Conservation (phyloP, 2,329 filamentous ascomycete genomes). For the Scytalidium sp. region DNA sequence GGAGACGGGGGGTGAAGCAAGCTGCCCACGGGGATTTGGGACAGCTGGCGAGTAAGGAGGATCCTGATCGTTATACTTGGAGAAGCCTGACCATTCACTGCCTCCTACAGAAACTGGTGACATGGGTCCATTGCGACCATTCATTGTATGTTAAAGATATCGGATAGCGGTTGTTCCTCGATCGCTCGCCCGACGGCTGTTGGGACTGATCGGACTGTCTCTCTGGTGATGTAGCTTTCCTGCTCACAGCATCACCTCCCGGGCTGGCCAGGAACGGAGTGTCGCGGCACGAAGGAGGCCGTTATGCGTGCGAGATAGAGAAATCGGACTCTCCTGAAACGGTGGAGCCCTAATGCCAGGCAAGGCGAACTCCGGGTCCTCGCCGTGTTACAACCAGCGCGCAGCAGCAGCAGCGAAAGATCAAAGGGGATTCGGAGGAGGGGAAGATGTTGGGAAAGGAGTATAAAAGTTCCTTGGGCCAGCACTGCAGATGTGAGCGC, state of each 20-base stretch:
- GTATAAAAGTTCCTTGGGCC: neutral
- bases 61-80: constrained; percentile 56
- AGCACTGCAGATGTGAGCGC: neutral
- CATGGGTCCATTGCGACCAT: constrained; percentile 70
- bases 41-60: constrained; percentile 44
- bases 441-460: neutral
- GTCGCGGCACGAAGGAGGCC: neutral
- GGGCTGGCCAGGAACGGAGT: neutral
- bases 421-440: neutral
- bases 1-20: constrained; percentile 69
- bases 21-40: constrained; percentile 52
- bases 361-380: neutral
- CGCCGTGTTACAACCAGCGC: neutral
- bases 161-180: neutral
- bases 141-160: constrained; percentile 54
- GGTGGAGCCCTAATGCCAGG: neutral
- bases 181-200: no score
- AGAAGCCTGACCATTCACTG: constrained; percentile 75
- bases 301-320: neutral
- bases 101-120: constrained; percentile 79
- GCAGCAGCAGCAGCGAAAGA: neutral
- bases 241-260: neutral
- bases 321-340: neutral
- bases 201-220: no score
- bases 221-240: neutral